phyloP scores from a whole-genome alignment of 352 stramenopile genomes.

The Globisporangium irregulare region DNA sequence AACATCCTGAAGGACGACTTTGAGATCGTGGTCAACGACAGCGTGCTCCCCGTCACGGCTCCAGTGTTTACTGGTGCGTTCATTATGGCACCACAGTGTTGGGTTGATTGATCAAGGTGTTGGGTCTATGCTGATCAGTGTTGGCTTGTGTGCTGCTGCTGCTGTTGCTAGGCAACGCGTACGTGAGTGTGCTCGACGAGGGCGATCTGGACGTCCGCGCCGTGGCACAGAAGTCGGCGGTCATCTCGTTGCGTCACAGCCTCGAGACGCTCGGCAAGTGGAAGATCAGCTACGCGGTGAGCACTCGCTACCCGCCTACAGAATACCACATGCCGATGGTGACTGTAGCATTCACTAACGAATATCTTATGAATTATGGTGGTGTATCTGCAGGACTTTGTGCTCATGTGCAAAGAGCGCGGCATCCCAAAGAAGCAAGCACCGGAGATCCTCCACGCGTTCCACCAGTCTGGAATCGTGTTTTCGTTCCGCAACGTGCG shows the following conservation, averaged over 20 bases:
- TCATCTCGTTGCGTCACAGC: constrained; percentile 73
- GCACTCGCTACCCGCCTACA: neutral
- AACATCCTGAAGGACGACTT: constrained; percentile 80
- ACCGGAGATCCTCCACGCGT: constrained; percentile 64
- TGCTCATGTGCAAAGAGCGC: constrained; percentile 61
- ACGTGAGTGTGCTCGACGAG: constrained; percentile 68
- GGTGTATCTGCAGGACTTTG: constrained; percentile 43
- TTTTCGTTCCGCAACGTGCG: constrained; percentile 75
- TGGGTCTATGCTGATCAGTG: neutral
- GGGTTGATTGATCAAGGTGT: neutral
- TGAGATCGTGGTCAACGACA: constrained; percentile 77
- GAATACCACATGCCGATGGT: neutral
- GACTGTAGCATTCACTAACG: neutral
- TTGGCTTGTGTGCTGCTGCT: neutral
- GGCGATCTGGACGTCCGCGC: constrained; percentile 77
- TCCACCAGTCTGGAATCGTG: constrained; percentile 73
- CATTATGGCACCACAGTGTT: no score
- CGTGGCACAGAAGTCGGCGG: constrained; percentile 72
- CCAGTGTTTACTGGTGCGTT: constrained; percentile 59
- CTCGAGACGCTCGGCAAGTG: constrained; percentile 73
- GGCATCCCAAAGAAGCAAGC: constrained; percentile 85
- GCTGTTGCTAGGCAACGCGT: constrained; percentile 44
- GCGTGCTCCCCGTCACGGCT: constrained; percentile 64
- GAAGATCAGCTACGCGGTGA: constrained; percentile 66
- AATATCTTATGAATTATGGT: neutral